Percentiles rank a stretch among this genome's conserved stretches.
These are phyloP conservation scores for Davidsoniella australis DNA, from an alignment of 2,329 filamentous ascomycete genomes.

Conservation along the genomic window DNA sequence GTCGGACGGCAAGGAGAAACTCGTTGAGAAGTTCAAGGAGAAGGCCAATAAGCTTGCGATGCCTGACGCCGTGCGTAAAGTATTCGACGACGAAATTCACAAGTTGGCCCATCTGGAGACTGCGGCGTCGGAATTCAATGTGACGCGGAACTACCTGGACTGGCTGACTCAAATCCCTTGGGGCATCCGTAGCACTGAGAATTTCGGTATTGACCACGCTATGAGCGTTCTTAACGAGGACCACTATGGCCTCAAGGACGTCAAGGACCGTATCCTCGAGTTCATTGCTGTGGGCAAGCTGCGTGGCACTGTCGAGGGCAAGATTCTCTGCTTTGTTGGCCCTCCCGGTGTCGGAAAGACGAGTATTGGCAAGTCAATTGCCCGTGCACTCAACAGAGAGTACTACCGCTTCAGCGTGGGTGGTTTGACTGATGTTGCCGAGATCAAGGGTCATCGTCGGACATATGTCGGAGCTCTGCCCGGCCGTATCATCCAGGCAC, in stretches of 20 bases:
- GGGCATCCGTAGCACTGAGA: constrained; percentile 89
- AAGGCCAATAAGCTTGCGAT: constrained; percentile 87
- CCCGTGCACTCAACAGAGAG: constrained; percentile 79
- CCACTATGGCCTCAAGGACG: constrained; percentile 90
- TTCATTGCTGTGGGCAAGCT: constrained; percentile 98
- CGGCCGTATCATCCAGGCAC: constrained; percentile 88
- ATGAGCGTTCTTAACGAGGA: constrained; percentile 86
- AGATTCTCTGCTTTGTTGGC: constrained; percentile 94
- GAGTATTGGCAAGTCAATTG: constrained; percentile 96
- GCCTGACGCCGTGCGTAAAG: constrained; percentile 91
- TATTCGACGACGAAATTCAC: constrained; percentile 96
- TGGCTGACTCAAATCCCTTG: constrained; percentile 98
- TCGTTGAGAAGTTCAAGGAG: constrained; percentile 94
- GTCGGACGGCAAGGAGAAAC: constrained; percentile 93
- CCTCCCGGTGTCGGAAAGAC: constrained; percentile 97
- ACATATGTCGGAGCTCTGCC: constrained; percentile 94
- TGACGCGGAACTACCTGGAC: constrained; percentile 93
- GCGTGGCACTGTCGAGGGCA: constrained; percentile 90
- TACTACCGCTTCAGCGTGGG: constrained; percentile 98
- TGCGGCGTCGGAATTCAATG: constrained; percentile 94
- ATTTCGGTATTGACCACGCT: constrained; percentile 87
- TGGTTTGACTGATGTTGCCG: constrained; percentile 88
- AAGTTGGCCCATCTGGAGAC: constrained; percentile 92
- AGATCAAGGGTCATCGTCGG: constrained; percentile 93
- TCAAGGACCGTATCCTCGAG: constrained; percentile 94